Base-by-base conservation (phyloP, 2,329 filamentous ascomycete species). In the Alternaria consortialis region DNA sequence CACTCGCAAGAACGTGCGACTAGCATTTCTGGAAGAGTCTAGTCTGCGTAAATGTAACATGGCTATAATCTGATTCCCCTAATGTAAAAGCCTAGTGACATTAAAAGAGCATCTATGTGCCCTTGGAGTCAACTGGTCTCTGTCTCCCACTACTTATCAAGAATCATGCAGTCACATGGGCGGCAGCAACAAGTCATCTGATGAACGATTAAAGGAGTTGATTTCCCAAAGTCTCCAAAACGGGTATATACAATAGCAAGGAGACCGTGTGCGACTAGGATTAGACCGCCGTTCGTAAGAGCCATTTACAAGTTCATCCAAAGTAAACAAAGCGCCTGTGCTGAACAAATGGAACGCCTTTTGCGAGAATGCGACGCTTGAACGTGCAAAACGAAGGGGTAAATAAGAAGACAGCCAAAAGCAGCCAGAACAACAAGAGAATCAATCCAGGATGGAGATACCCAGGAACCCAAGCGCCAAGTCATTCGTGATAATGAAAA, bases 401-500 rank as follows among this genome's bases (percentile, higher is more conserved):
- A 25, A 27, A 12, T 17, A 36, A 56, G 37, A 40, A 44, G 3
- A 31, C 11, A 43, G 36, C 27, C 36, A 36, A n/a, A 11, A 25
- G 17, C 34, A 43, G 29, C 32, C 36, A 23, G 23, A 32, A 23
- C 31, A 44, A 32, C 15, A 44, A 29, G 25, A 32, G 23, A 36
- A 31, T 44, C 27, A 20, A 15, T 29, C 36, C 47, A 29, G 36
- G 27, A n/a, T 39, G 20, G 17, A 23, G 43, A 36, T 48, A 51
- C 20, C 20, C 2, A 20, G 20, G 20, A 23, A 9, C 32, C 46
- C 53, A 29, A n/a, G 25, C 20, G 15, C 39, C 53, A 27, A 50
- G 46, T 60, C 40, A 47, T 57, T 57, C 39, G 48, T 60, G 53
- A 57, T 57, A 11, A 52, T n/a, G 34, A 50, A 39, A 43, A n/a